Evolutionary conservation across 2,329 filamentous ascomycete species (phyloP), one percentile per base, ranked within the genome.

Genomic region (Cylindrodendrum hubeiense): DNA sequence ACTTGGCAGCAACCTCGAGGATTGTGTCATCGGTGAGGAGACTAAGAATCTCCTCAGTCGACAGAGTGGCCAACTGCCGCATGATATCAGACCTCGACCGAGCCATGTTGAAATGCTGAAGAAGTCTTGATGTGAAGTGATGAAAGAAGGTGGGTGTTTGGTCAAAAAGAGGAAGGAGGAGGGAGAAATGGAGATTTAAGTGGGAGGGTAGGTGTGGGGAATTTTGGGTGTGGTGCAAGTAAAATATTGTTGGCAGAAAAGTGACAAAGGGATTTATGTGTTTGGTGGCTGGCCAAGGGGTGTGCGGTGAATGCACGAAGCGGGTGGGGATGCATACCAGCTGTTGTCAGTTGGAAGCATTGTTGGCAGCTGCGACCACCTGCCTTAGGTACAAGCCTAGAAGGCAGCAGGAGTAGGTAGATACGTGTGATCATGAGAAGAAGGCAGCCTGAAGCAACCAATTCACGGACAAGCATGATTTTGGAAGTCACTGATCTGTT

Each of bases 21-120:
- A 74, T 65, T 2, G 70, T 67, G 1, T 72, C 70, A 44, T 73
- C 68, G 22, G 62, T 54, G 7, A 75, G 51, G 24, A 71, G 54
- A 21, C 34, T 53, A 22, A 75, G 67, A 9, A 75, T 59, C 19
- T 70, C 66, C 2, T 68, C 44, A 15, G 63, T 55, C 15, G 62
- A 34, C 21, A 73, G 43, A 24, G 51, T 39, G 3, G 66, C 67
- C 41, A 74, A 41, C 19, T 59, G 66, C 26, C 63, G 65, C 56
- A 71, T 43, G 10, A 72, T 28, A 26, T 70, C 63, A n/a, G 60
- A 59, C 63, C 63, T 63, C 2, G 63, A 19, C 39, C 5, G 13
- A 49, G 55, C 47, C 66, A 73, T 71, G 33, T 64, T 67, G 55
- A 39, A n/a, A 5, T 39, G 37, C 5, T 17, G 37, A 39, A n/a